phyloP scores from a whole-genome alignment of 495 filamentous ascomycete species.

The Margaritispora aquatica region DNA sequence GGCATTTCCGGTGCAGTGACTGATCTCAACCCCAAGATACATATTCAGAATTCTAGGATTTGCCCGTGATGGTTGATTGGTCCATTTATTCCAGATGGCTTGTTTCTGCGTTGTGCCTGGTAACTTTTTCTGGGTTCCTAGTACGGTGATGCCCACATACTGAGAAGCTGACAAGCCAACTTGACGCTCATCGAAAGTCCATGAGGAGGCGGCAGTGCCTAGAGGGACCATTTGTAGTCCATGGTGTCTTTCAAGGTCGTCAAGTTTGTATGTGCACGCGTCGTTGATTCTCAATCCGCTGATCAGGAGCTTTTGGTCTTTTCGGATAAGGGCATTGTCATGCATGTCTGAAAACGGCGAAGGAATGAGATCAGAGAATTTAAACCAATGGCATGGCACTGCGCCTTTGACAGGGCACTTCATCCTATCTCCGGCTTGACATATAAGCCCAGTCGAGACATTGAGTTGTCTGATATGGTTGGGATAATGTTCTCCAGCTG shows the following conservation, averaged over 20 bases:
- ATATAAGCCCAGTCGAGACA: not conserved
- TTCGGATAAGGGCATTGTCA: not conserved
- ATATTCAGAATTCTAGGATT: not conserved
- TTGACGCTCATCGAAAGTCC: not conserved
- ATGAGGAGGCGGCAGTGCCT: not conserved
- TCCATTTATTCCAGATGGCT: not conserved
- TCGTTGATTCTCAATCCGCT: not conserved
- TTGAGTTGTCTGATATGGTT: no score
- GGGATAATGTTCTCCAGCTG: not conserved
- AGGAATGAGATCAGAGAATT: not conserved
- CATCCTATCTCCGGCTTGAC: not conserved
- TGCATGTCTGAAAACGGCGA: not conserved
- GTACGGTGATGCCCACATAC: not conserved
- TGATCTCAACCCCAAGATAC: not conserved
- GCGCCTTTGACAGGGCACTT: not conserved
- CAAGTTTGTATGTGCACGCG: not conserved
- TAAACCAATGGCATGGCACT: not conserved
- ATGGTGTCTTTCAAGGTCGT: not conserved
- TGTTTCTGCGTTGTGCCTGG: not conserved
- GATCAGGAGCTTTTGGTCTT: no score
- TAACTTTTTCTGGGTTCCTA: not conserved
- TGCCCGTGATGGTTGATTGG: not conserved
- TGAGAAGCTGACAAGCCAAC: not conserved
- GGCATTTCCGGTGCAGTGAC: conserved; percentile 3
- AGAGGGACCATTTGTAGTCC: not conserved